Conservation (phyloP, 345 rosid species). For the Pistacia integerrima region DNA sequence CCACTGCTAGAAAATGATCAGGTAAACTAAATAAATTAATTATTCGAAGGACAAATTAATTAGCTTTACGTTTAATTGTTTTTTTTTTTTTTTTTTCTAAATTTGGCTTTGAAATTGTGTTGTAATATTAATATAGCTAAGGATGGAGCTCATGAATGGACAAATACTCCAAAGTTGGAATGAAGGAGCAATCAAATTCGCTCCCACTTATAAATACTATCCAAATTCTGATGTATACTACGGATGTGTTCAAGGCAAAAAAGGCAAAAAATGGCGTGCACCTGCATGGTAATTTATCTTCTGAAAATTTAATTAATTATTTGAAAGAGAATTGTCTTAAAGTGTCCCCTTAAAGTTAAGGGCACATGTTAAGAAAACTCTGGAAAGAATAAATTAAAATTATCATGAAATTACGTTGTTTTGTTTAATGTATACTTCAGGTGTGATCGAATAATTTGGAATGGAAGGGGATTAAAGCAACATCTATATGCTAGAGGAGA, state of each 20-base stretch:
- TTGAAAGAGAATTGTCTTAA: background rate
- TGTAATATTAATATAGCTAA: slow-evolving; percentile 52
- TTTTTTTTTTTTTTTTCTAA: background rate
- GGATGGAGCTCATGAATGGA: slow-evolving; percentile 57
- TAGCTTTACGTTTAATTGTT: background rate
- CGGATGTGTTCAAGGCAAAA: slow-evolving; percentile 50
- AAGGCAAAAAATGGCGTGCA: slow-evolving; percentile 63
- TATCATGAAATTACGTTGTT: background rate
- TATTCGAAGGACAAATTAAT: background rate
- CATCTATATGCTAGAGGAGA: slow-evolving; percentile 62
- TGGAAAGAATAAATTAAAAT: no score
- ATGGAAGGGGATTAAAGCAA: slow-evolving; percentile 65
- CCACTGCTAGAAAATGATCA: slow-evolving; percentile 65
- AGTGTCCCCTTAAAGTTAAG: background rate
- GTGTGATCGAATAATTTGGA: slow-evolving; percentile 87
- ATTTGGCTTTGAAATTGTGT: slow-evolving; percentile 1
- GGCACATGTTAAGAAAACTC: no score
- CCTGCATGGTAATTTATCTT: slow-evolving; percentile 64
- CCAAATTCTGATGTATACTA: slow-evolving; percentile 63
- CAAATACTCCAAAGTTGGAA: slow-evolving; percentile 65
- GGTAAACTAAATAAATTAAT: slow-evolving; percentile 33
- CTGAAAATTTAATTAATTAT: no score
- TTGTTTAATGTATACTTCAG: slow-evolving; percentile 12
- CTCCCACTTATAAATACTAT: slow-evolving; percentile 81
- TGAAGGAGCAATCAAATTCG: slow-evolving; percentile 62